phyloP scores from a whole-genome alignment of 2,329 filamentous ascomycete genomes.

The Penicillium glabrum region DNA sequence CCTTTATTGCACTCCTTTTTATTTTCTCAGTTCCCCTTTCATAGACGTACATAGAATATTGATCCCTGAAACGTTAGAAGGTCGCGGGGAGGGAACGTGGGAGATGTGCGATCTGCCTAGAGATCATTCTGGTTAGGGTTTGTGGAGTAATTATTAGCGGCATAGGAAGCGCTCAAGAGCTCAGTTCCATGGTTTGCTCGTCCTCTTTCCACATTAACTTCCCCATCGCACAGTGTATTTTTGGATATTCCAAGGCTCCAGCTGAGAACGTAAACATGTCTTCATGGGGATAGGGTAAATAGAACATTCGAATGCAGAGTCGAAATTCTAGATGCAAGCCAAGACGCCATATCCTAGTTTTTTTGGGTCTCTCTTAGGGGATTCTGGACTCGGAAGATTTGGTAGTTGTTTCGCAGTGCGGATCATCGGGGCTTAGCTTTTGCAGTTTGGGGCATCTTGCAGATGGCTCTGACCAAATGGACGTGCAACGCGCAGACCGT shows the following conservation, averaged over 20 bases:
- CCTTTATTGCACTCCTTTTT: not conserved
- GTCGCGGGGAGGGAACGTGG: constrained; percentile 12
- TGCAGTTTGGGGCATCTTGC: constrained; percentile 28
- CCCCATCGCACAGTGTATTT: not conserved
- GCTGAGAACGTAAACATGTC: not conserved
- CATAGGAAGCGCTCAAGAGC: constrained; percentile 9
- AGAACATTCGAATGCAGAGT: not conserved
- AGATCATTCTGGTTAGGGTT: constrained; percentile 13
- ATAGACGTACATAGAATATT: not conserved
- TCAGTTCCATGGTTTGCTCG: constrained; percentile 5
- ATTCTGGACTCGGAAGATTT: constrained; percentile 12
- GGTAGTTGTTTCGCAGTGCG: constrained; percentile 25
- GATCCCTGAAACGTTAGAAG: constrained; percentile 5
- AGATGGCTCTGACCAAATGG: constrained; percentile 22
- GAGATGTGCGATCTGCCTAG: constrained; percentile 9
- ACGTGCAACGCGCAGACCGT: constrained; percentile 23
- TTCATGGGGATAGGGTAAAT: too few species aligned
- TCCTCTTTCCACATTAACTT: not conserved
- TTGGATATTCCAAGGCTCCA: not conserved
- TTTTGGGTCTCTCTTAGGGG: not conserved
- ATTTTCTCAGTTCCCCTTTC: not conserved
- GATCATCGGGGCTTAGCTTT: constrained; percentile 35
- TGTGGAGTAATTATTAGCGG: constrained; percentile 14
- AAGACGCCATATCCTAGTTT: not conserved
- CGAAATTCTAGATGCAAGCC: constrained; percentile 2